Evolutionary conservation across 2,329 filamentous ascomycete species (phyloP).

Genomic region (Exserohilum turcica): DNA sequence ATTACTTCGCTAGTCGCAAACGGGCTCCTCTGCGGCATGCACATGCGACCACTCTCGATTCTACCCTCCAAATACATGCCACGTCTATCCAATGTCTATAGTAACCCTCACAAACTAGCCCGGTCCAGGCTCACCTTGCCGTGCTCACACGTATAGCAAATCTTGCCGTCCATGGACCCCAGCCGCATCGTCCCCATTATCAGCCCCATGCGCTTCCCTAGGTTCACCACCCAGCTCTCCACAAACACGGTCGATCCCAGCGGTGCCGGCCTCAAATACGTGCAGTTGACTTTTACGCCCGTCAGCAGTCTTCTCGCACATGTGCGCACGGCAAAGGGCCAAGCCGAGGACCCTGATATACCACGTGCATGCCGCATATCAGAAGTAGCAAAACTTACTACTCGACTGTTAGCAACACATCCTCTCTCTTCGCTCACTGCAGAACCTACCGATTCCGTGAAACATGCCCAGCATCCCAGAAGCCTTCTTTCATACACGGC

Average conservation of each 20-base stretch:
- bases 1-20: slow-evolving; percentile 1
- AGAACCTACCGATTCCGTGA: slow-evolving; percentile 24
- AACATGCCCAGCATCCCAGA: slow-evolving; percentile 54
- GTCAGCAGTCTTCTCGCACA: slow-evolving; percentile 13
- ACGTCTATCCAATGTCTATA: background rate
- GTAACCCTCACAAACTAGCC: slow-evolving; percentile 23
- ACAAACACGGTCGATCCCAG: slow-evolving; percentile 49
- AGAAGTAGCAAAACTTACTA: no score
- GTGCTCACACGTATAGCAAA: slow-evolving; percentile 49
- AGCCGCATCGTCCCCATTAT: slow-evolving; percentile 50
- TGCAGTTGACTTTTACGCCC: slow-evolving; percentile 48
- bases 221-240: slow-evolving; percentile 52
- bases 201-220: slow-evolving; percentile 50
- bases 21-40: background rate
- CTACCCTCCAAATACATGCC: background rate
- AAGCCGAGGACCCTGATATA: background rate
- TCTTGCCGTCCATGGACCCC: slow-evolving; percentile 42
- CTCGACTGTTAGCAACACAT: slow-evolving; percentile 10
- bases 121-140: slow-evolving; percentile 39
- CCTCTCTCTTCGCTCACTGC: background rate
- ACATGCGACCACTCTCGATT: background rate
- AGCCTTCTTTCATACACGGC: slow-evolving; percentile 38
- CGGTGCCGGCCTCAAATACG: slow-evolving; percentile 51
- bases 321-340: background rate
- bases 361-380: background rate